These are phyloP conservation scores for Sporothrix mexicana DNA, from an alignment of 2,329 filamentous ascomycete genomes.

Conservation along the genomic window DNA sequence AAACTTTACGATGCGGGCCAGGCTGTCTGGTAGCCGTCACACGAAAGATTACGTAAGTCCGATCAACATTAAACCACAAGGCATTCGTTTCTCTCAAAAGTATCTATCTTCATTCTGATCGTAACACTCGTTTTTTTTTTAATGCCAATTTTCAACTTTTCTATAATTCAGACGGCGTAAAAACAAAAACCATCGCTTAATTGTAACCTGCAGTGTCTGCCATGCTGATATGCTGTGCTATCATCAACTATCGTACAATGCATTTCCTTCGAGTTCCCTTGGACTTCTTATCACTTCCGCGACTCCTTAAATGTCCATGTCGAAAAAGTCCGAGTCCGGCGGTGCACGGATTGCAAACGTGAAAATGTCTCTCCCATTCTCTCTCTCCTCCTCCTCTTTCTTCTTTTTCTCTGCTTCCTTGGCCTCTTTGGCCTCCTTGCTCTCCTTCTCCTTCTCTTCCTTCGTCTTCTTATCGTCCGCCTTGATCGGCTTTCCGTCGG, in stretches of 20 bases:
- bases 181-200: too few species aligned
- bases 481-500: conserved; percentile 54
- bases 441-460: conserved; percentile 41
- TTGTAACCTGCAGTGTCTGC: too few species aligned
- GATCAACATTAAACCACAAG: not conserved
- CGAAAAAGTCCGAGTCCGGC: conserved; percentile 14
- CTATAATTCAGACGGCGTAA: too few species aligned
- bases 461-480: conserved; percentile 43
- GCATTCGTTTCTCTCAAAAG: not conserved
- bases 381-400: conserved; percentile 32
- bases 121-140: too few species aligned
- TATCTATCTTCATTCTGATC: not conserved
- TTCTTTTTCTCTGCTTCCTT: conserved; percentile 40
- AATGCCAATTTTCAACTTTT: too few species aligned
- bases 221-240: not conserved
- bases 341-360: conserved; percentile 39
- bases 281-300: too few species aligned
- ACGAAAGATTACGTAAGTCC: conserved; percentile 20
- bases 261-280: not conserved
- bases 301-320: conserved; percentile 12
- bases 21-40: not conserved
- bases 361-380: conserved; percentile 40
- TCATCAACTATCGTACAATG: not conserved
- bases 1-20: conserved; percentile 9
- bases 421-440: conserved; percentile 40